A percentile compares a stretch with the other conserved stretches of the same genome.
phyloP scores from a whole-genome alignment of 495 filamentous ascomycete genomes.

The Aspergillus sclerotioniger region DNA sequence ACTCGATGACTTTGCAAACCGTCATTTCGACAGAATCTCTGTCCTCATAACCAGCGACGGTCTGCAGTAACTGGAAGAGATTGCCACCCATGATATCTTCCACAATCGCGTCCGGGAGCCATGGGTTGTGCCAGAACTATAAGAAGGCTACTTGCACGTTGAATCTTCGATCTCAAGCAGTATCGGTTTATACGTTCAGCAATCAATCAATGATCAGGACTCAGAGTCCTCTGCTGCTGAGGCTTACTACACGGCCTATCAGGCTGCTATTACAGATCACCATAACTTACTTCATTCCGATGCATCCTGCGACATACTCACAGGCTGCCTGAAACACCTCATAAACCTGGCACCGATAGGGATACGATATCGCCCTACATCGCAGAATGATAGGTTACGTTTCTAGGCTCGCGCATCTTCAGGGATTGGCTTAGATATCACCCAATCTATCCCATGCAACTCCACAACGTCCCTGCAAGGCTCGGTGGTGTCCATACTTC shows the following conservation, averaged over 20 bases:
- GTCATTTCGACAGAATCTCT: background rate
- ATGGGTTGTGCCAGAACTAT: background rate
- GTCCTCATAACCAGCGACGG: background rate
- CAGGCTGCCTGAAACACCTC: background rate
- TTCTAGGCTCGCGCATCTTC: too few relatives aligned
- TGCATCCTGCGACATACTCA: background rate
- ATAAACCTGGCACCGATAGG: background rate
- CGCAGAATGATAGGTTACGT: too few relatives aligned
- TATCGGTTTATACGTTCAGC: background rate
- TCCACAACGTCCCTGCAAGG: background rate
- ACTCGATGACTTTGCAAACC: background rate
- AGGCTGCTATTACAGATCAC: background rate
- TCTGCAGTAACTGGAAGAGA: background rate
- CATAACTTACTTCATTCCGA: background rate
- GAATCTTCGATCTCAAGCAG: background rate
- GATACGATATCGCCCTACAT: background rate
- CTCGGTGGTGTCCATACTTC: background rate
- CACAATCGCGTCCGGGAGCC: background rate
- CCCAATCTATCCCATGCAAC: too few relatives aligned
- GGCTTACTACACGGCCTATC: background rate
- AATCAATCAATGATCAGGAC: background rate
- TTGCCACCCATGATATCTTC: background rate
- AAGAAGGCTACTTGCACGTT: background rate
- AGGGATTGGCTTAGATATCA: too few relatives aligned
- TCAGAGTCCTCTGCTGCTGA: background rate